These are phyloP conservation scores for Stagonosporopsis cucurbitacearum DNA, from an alignment of 2,329 filamentous ascomycete genomes.

Conservation along the genomic window DNA sequence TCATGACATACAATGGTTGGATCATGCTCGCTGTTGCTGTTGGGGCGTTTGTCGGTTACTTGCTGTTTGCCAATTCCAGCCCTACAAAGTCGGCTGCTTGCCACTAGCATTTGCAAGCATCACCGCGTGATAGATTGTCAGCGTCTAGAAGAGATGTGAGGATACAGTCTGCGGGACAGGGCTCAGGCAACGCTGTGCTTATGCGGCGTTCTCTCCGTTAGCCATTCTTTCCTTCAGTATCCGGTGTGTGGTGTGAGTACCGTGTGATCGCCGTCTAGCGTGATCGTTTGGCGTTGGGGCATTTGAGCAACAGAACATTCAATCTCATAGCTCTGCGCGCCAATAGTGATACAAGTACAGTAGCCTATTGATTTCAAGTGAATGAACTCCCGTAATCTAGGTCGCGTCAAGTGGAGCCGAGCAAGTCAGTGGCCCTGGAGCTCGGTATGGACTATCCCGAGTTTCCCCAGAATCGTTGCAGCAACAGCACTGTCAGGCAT, in stretches of 20 bases:
- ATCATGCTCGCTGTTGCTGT: constrained; percentile 91
- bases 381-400: neutral
- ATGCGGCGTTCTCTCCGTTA: constrained; percentile 10
- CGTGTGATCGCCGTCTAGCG: constrained; percentile 7
- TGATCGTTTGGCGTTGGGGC: neutral
- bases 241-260: constrained; percentile 6
- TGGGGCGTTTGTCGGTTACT: constrained; percentile 87
- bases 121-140: neutral
- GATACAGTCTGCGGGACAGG: neutral
- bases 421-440: neutral
- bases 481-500: neutral
- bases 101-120: constrained; percentile 62
- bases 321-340: neutral
- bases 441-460: constrained; percentile 17
- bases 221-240: constrained; percentile 7
- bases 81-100: constrained; percentile 88
- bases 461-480: neutral
- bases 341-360: neutral
- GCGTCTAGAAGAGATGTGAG: neutral
- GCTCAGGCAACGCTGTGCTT: neutral
- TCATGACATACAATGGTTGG: constrained; percentile 99
- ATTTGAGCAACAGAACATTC: constrained; percentile 2
- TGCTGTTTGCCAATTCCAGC: constrained; percentile 74
- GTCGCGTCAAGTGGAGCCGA: constrained; percentile 20
- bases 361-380: neutral